phyloP scores from a whole-genome alignment of 164 flowering plant genomes.

The Sextonia rubra region DNA sequence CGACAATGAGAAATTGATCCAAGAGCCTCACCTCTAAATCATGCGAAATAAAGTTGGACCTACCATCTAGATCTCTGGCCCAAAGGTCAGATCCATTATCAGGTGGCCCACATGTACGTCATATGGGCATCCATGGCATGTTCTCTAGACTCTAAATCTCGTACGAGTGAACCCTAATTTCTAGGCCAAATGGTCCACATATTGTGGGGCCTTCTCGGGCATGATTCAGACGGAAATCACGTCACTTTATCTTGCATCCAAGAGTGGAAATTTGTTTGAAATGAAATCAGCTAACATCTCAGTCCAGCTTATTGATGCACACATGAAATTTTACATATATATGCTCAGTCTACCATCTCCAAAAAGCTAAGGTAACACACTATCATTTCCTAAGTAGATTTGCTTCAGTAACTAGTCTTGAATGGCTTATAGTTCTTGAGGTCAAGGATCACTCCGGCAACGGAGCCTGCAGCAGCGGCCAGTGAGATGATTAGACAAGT shows the following conservation, averaged over 20 bases:
- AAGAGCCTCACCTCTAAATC: no score
- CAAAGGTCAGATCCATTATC: no score
- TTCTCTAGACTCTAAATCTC: no score
- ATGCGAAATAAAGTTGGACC: no score
- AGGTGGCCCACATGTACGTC: neutral
- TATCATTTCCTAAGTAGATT: neutral
- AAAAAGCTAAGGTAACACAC: neutral
- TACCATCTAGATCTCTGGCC: no score
- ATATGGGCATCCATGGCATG: neutral
- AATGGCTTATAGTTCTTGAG: constrained; percentile 57
- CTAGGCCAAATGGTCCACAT: neutral
- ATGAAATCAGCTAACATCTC: neutral
- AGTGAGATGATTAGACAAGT: constrained; percentile 40
- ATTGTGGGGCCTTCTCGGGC: neutral
- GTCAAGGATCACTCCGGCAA: constrained; percentile 53
- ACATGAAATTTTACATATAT: neutral
- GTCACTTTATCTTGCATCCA: neutral
- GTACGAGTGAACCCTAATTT: neutral
- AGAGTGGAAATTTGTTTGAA: neutral
- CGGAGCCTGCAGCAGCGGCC: constrained; percentile 52
- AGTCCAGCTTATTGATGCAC: neutral
- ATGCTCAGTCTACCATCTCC: neutral
- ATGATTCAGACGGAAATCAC: neutral
- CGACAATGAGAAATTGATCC: no score
- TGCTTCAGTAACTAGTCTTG: constrained; percentile 32